Evolutionary conservation across 441 rosid species (phyloP).

Genomic region (Biscutella laevigata): DNA sequence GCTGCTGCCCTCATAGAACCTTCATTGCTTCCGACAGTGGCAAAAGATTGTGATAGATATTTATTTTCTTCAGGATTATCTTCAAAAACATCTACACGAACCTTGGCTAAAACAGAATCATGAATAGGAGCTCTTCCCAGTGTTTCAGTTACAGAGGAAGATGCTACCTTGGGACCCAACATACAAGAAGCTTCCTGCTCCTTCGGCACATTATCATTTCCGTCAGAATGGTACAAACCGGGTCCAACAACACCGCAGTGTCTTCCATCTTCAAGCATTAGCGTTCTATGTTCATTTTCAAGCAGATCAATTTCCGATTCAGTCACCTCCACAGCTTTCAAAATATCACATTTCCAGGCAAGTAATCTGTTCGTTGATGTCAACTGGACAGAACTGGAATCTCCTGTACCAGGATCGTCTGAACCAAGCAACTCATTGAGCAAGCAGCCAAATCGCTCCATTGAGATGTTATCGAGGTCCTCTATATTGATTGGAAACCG

Average conservation of each 20-base stretch:
- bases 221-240: constrained; percentile 29
- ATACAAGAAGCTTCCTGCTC: constrained; percentile 33
- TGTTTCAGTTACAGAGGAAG: constrained; percentile 32
- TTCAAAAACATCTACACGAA: constrained; percentile 22
- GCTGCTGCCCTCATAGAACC: constrained; percentile 21
- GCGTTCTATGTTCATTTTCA: constrained; percentile 60
- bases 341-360: constrained; percentile 52
- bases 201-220: constrained; percentile 23
- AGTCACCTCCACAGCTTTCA: constrained; percentile 63
- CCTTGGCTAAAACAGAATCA: constrained; percentile 33
- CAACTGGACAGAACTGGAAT: constrained; percentile 48
- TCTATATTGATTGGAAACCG: constrained; percentile 55
- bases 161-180: constrained; percentile 42
- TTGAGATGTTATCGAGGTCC: constrained; percentile 48
- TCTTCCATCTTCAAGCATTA: constrained; percentile 39
- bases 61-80: constrained; percentile 74
- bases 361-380: constrained; percentile 57
- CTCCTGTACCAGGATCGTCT: constrained; percentile 49
- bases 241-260: constrained; percentile 19
- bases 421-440: constrained; percentile 59
- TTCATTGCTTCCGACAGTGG: constrained; percentile 25
- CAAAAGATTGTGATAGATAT: constrained; percentile 31
- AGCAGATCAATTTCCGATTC: constrained; percentile 86
- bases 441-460: constrained; percentile 48
- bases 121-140: constrained; percentile 28